A percentile compares a stretch with the other conserved stretches of the same genome.
Evolutionary conservation across 768 basidiomycete species (phyloP).

Genomic region (Russula vinacea): DNA sequence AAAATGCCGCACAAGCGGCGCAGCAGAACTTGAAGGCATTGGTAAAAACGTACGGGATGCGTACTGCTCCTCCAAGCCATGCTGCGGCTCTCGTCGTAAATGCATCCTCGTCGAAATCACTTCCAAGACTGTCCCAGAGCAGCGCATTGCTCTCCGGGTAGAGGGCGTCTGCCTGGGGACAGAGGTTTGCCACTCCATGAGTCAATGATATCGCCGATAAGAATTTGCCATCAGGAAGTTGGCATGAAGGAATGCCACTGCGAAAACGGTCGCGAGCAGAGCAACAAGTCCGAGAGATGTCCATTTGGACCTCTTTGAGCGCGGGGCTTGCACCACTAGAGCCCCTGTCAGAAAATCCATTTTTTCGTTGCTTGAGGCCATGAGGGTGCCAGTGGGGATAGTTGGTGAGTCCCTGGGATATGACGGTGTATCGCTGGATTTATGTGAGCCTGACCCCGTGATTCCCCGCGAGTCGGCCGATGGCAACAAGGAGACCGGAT

Average conservation of each 20-base stretch:
- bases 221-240: background rate
- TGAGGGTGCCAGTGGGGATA: background rate
- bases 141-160: conserved; percentile 36
- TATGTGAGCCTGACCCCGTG: too few relatives aligned
- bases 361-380: background rate
- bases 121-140: conserved; percentile 37
- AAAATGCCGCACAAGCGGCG: too few relatives aligned
- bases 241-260: background rate
- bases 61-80: conserved; percentile 43
- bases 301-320: conserved; percentile 4
- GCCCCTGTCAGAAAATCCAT: background rate
- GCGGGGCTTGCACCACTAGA: background rate
- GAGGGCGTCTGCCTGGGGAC: conserved; percentile 35
- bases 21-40: too few relatives aligned
- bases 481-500: too few relatives aligned
- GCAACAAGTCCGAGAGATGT: background rate
- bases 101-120: conserved; percentile 34
- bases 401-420: background rate
- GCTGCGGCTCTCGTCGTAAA: conserved; percentile 40
- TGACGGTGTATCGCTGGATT: too few relatives aligned
- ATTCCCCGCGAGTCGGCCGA: too few relatives aligned
- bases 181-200: conserved; percentile 2
- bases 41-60: conserved; percentile 1
- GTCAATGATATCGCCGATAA: background rate
- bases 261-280: background rate